These are phyloP conservation scores for Xenosphaeropsis pyriputrescens DNA, from an alignment of 2,329 filamentous ascomycete genomes.

Conservation along the genomic window DNA sequence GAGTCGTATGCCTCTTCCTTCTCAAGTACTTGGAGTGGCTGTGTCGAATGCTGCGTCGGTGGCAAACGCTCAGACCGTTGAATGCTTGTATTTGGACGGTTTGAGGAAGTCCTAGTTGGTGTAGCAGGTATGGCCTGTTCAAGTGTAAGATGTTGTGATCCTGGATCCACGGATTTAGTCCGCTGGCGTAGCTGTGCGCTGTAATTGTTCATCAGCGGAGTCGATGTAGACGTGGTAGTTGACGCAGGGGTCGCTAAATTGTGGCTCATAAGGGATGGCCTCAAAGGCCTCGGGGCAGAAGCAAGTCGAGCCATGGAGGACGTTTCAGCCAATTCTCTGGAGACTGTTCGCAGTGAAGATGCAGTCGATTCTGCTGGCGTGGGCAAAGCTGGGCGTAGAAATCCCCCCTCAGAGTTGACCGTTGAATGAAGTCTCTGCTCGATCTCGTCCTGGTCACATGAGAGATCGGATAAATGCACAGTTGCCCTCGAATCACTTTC, in stretches of 20 bases:
- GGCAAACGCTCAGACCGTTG: conserved; percentile 4
- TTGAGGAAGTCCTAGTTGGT: no score
- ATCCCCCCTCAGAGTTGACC: conserved; percentile 11
- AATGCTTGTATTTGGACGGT: neutral
- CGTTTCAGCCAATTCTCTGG: conserved; percentile 4
- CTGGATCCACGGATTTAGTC: neutral
- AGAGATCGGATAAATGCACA: neutral
- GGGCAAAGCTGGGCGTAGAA: conserved; percentile 9
- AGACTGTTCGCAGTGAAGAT: neutral
- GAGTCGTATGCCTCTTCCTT: conserved; percentile 12
- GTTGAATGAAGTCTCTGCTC: neutral
- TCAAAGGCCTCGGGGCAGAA: conserved; percentile 10
- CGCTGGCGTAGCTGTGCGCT: neutral
- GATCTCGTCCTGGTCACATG: neutral
- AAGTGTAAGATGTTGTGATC: conserved; percentile 8
- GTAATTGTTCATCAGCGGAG: neutral
- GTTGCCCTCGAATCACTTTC: neutral
- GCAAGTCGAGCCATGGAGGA: conserved; percentile 16
- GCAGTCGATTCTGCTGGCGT: no score
- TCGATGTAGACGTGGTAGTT: conserved; percentile 8
- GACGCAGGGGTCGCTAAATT: conserved; percentile 16
- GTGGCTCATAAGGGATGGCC: conserved; percentile 9
- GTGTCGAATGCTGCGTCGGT: conserved; percentile 14
- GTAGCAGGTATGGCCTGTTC: conserved; percentile 6
- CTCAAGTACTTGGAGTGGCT: conserved; percentile 1